Evolutionary conservation across 1,139 yeast species (phyloP).

Genomic region (Pichia sp.): DNA sequence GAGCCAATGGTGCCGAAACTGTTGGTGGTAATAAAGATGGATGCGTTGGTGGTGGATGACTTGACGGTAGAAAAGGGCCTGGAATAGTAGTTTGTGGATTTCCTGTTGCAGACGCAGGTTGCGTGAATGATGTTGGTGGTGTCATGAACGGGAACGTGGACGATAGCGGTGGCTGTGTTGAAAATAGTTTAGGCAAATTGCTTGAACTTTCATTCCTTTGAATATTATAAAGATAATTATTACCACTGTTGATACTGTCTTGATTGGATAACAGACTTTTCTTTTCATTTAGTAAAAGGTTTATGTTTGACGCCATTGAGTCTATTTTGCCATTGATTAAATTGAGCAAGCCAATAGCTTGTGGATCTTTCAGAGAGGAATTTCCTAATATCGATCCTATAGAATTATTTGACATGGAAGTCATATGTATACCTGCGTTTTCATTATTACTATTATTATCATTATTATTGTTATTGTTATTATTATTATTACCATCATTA

Average conservation of each 20-base stretch:
- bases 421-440: neutral
- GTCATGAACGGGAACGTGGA: neutral
- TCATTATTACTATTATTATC: no score
- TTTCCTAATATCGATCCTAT: neutral
- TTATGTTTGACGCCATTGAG: constrained; percentile 1
- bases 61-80: neutral
- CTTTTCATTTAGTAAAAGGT: neutral
- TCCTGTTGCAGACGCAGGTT: neutral
- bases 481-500: neutral
- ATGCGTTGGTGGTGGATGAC: neutral
- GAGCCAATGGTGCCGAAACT: constrained; percentile 12
- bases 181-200: neutral
- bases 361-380: neutral
- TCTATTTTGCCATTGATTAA: constrained; percentile 10
- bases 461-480: no score
- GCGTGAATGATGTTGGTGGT: neutral
- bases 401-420: neutral
- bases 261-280: neutral
- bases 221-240: neutral
- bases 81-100: neutral
- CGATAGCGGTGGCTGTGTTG: neutral
- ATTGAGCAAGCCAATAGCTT: neutral
- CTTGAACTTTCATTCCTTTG: neutral
- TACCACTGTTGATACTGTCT: neutral
- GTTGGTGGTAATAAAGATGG: neutral